These are phyloP conservation scores for Pisolithus microcarpus DNA, from an alignment of 768 basidiomycete species.

Conservation along the genomic window DNA sequence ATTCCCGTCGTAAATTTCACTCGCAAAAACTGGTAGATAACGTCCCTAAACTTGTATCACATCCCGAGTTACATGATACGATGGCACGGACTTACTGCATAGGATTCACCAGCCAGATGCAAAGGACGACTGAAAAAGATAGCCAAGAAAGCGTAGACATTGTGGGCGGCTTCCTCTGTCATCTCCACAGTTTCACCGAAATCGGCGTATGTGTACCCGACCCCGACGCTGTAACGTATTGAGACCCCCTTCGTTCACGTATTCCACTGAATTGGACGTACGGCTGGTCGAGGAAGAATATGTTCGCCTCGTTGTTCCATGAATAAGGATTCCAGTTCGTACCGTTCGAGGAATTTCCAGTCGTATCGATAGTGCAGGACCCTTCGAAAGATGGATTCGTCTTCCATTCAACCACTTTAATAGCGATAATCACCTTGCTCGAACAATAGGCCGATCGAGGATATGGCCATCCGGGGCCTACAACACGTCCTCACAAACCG, in stretches of 20 bases:
- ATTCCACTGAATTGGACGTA: conserved; percentile 8
- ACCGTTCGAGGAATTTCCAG: conserved; percentile 46
- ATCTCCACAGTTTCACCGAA: conserved; percentile 62
- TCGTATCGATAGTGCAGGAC: conserved; percentile 54
- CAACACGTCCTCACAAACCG: background rate
- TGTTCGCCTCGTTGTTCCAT: conserved; percentile 61
- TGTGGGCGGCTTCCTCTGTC: conserved; percentile 74
- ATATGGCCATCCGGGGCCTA: conserved; percentile 53
- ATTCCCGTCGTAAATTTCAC: conserved; percentile 73
- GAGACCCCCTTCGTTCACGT: background rate
- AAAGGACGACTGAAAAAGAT: conserved; percentile 72
- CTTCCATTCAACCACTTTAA: conserved; percentile 1
- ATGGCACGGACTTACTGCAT: conserved; percentile 44
- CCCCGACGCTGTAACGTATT: conserved; percentile 42
- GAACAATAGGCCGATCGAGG: conserved; percentile 50
- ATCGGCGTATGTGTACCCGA: conserved; percentile 68
- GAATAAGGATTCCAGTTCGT: conserved; percentile 58
- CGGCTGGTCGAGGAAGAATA: conserved; percentile 70
- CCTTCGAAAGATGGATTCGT: conserved; percentile 39
- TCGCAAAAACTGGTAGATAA: conserved; percentile 69
- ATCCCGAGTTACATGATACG: background rate
- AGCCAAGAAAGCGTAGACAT: conserved; percentile 66
- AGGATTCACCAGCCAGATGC: conserved; percentile 68
- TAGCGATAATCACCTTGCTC: conserved; percentile 37
- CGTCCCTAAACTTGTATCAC: conserved; percentile 42